Evolutionary conservation across 2,329 filamentous ascomycete genomes (phyloP), one percentile per base, ranked within the genome.

Genomic region (Ceratocystis eucalypticola): DNA sequence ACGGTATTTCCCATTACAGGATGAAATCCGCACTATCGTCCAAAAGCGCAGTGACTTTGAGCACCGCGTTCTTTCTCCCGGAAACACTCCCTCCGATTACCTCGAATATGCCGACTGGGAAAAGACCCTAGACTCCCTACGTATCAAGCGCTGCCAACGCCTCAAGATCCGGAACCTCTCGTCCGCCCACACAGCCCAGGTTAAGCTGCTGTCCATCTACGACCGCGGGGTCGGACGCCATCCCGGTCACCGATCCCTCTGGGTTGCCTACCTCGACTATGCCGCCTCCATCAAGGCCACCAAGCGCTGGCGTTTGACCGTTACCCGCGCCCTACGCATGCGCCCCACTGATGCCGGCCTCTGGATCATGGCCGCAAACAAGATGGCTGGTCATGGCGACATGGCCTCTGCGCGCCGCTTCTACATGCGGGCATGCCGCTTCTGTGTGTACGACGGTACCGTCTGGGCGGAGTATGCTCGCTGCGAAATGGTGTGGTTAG

Each of bases 41-140:
- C 87, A 87, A 73, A 96, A 94, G 75, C 87, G 94, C 71, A 96
- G 91, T 73, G 89, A 95, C 71, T 95, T 92, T 74, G 94, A 99
- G 75, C 93, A 96, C 77, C 88, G 86, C 67, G 84, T 97, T 70
- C 89, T 96, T 69, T 87, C 90, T 2, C 86, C 91, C 28, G 90
- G 91, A 62, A 86, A 87, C 68, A 83, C 84, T 53, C 83, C 92
- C 0, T 77, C 82, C 68, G 91, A 96, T 74, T 97, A 90, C 78
- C 86, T 89, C 65, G 84, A 86, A 70, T 99, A 97, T 78, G 88
- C 88, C 59, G 84, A 80, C 66, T 88, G 85, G 84, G 86, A 88
- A 72, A 80, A 82, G 69, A 84, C 82, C 30, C 80, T 88, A 67
- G 91, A 96, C 71, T 77, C 83, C 2, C 82, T 97, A 53, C 88